Conservation (phyloP, 2,329 filamentous ascomycete genomes). For the Aureobasidium sp. region DNA sequence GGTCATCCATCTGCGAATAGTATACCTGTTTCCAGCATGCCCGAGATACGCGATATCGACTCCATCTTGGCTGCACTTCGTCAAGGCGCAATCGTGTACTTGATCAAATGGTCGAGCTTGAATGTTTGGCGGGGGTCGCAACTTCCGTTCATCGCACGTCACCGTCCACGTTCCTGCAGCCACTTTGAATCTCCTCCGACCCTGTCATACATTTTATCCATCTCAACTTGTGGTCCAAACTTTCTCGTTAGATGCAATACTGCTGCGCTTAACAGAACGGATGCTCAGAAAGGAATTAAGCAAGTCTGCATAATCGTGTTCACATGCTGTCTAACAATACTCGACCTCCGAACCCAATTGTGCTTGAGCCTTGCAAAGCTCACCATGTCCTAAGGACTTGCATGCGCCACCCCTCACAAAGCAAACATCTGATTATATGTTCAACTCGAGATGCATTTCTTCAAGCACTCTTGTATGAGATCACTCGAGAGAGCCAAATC, state of each 20-base stretch:
- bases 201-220: background rate
- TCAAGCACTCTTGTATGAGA: constrained; percentile 40
- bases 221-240: background rate
- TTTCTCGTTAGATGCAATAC: background rate
- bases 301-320: background rate
- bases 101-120: constrained; percentile 1
- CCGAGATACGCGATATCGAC: constrained; percentile 89
- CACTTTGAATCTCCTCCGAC: background rate
- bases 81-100: constrained; percentile 2
- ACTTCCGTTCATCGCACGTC: background rate
- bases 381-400: constrained; percentile 56
- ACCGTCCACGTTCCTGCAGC: background rate
- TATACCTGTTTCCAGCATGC: constrained; percentile 85
- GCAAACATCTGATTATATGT: constrained; percentile 66
- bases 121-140: constrained; percentile 3
- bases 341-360: constrained; percentile 25
- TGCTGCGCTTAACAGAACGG: background rate
- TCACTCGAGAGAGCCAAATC: background rate
- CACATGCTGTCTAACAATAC: background rate
- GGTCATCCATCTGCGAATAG: background rate
- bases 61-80: constrained; percentile 57
- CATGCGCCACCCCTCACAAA: constrained; percentile 48
- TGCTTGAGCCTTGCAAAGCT: constrained; percentile 34
- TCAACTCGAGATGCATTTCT: constrained; percentile 60
- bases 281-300: background rate